Base-by-base conservation (phyloP, 1,139 yeast genomes). In the Scheffersomyces titani region DNA sequence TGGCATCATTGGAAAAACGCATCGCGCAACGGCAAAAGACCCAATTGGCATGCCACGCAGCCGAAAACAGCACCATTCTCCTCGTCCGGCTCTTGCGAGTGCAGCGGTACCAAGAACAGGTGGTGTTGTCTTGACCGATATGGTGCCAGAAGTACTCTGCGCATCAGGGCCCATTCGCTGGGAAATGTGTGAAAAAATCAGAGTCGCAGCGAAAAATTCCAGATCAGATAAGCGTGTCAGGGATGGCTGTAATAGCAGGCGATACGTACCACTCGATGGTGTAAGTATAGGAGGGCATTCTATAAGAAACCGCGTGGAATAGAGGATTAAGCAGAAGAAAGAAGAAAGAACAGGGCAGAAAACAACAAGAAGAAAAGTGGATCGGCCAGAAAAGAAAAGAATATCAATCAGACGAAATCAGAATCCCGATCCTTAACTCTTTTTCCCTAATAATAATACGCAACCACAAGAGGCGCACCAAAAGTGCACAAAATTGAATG, bases 181-280 rank as follows among this genome's bases (percentile, higher is more conserved):
- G 47, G 21, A n/a, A 36, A 22, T 47, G 50, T 19, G 19, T 18
- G 50, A 21, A 18, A 44, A 20, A 18, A 30, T 44, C 54, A 40
- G 30, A 5, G 44, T 19, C 19, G 21, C 24, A 40, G 19, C 20
- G 30, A 18, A 51, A 51, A 66, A 70, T 49, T 64, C 66, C 72
- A 71, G 67, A 55, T 60, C 60, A 52, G 67, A 63, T 49, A 61
- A 64, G 58, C 63, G 64, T 4, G 64, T 63, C 58, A 65, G 67
- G 54, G 55, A 63, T 30, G 64, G 40, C 40, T 30, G 40, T 58
- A 68, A 65, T 65, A 19, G 20, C 55, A 61, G 18, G 52, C 58
- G 16, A 16, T 50, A 66, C 69, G 53, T 61, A 65, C 68, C 68
- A 65, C 57, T 57, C 59, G 30, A 65, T 58, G 45, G 63, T 61